Conservation (phyloP, 345 rosid genomes). For the Kandelia obovata region DNA sequence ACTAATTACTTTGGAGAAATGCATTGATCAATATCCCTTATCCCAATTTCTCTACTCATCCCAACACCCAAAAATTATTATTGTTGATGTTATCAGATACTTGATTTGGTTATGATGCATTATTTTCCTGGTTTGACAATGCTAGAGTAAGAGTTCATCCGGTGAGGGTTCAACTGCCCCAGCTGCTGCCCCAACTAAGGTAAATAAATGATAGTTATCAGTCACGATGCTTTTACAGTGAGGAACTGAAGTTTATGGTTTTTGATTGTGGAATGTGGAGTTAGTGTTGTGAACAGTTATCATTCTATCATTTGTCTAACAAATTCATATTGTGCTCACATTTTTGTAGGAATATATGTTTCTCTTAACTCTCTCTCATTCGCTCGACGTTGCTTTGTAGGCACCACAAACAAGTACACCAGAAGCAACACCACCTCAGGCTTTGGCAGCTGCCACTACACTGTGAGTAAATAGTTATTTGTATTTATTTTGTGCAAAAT, state of each 20-base stretch:
- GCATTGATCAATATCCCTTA: background rate
- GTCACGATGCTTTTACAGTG: background rate
- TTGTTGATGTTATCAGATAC: background rate
- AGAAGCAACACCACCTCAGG: constrained; percentile 38
- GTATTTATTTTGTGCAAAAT: background rate
- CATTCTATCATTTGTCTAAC: too few relatives aligned
- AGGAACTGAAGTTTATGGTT: background rate
- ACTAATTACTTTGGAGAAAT: too few relatives aligned
- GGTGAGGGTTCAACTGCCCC: constrained; percentile 54
- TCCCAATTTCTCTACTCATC: background rate
- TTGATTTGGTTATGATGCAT: background rate
- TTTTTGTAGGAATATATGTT: background rate
- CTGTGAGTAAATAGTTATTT: constrained; percentile 32
- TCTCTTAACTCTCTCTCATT: background rate
- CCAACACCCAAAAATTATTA: background rate
- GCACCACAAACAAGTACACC: constrained; percentile 46
- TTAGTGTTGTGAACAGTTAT: background rate
- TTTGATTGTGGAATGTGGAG: background rate
- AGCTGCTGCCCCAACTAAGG: constrained; percentile 49
- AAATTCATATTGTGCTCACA: too few relatives aligned
- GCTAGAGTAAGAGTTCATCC: constrained; percentile 56
- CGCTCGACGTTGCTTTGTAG: constrained; percentile 24
- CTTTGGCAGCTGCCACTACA: constrained; percentile 38
- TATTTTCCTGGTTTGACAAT: constrained; percentile 15
- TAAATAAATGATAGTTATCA: constrained; percentile 3